Evolutionary conservation across 2,329 filamentous ascomycete genomes (phyloP).

Genomic region (Cercospora berteroae): DNA sequence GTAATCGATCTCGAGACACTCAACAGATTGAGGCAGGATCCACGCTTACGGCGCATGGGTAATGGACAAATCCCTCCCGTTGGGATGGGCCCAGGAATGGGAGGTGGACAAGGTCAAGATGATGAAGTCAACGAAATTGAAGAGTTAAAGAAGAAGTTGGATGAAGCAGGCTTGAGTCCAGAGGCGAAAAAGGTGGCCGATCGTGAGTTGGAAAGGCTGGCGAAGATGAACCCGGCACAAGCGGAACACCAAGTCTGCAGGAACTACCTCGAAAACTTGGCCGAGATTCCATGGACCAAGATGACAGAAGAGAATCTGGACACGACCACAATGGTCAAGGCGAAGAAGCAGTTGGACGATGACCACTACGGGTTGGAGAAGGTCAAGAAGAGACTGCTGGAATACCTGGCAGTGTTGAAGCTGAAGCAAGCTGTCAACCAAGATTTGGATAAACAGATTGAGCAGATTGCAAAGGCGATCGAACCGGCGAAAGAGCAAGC

Average conservation of each 20-base stretch:
- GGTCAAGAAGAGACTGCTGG: slow-evolving; percentile 92
- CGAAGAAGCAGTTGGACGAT: slow-evolving; percentile 86
- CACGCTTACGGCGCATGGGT: slow-evolving; percentile 39
- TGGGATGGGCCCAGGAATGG: slow-evolving; percentile 36
- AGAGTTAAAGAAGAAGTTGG: slow-evolving; percentile 83
- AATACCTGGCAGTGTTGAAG: slow-evolving; percentile 93
- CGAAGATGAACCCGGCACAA: slow-evolving; percentile 94
- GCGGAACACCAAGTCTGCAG: slow-evolving; percentile 93
- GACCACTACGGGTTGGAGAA: slow-evolving; percentile 96
- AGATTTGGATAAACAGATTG: slow-evolving; percentile 75
- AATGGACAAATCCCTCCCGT: slow-evolving; percentile 33
- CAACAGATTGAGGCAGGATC: slow-evolving; percentile 45
- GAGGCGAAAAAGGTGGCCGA: slow-evolving; percentile 91
- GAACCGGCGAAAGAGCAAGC: slow-evolving; percentile 41
- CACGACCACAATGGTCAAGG: slow-evolving; percentile 71
- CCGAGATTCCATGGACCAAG: slow-evolving; percentile 89
- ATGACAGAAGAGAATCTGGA: slow-evolving; percentile 84
- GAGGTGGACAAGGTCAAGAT: slow-evolving; percentile 53
- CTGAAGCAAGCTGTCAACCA: slow-evolving; percentile 89
- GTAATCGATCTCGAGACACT: slow-evolving; percentile 47
- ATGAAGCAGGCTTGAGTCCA: slow-evolving; percentile 73
- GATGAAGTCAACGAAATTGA: slow-evolving; percentile 88
- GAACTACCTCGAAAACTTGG: slow-evolving; percentile 89
- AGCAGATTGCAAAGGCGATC: slow-evolving; percentile 49
- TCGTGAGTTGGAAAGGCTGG: slow-evolving; percentile 79